Conservation (phyloP, 495 filamentous ascomycete species). For the Xylaria flabelliformis region DNA sequence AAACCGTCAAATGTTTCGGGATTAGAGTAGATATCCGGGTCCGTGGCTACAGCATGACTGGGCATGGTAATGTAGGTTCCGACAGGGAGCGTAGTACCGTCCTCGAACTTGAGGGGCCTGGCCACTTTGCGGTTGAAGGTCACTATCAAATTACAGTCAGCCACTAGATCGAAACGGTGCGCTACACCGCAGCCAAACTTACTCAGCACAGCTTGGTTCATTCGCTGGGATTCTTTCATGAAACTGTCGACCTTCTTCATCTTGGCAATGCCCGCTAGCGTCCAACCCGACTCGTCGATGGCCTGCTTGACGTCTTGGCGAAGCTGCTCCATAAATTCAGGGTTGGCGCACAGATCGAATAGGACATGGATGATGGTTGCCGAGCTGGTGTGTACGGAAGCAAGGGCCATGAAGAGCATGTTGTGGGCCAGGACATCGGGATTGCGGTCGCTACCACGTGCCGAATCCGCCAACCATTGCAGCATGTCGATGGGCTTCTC, state of each 20-base stretch:
- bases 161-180: not conserved
- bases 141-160: conserved; percentile 21
- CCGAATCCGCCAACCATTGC: conserved; percentile 27
- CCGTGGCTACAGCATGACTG: conserved; percentile 43
- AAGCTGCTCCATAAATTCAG: conserved; percentile 53
- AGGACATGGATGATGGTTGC: conserved; percentile 51
- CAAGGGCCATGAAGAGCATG: conserved; percentile 40
- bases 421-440: conserved; percentile 28
- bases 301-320: conserved; percentile 54
- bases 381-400: conserved; percentile 58
- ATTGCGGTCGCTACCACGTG: conserved; percentile 26
- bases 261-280: conserved; percentile 41
- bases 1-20: conserved; percentile 54
- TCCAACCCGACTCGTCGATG: conserved; percentile 33
- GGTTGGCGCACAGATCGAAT: conserved; percentile 52
- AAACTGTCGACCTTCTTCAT: conserved; percentile 59
- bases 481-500: conserved; percentile 29
- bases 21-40: conserved; percentile 38
- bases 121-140: conserved; percentile 29
- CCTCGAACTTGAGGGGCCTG: conserved; percentile 25
- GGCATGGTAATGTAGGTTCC: conserved; percentile 40
- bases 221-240: conserved; percentile 55
- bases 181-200: not conserved
- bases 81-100: conserved; percentile 25
- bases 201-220: conserved; percentile 36